Conservation (phyloP, 495 filamentous ascomycete species). For the Tetracladium marchalianum region DNA sequence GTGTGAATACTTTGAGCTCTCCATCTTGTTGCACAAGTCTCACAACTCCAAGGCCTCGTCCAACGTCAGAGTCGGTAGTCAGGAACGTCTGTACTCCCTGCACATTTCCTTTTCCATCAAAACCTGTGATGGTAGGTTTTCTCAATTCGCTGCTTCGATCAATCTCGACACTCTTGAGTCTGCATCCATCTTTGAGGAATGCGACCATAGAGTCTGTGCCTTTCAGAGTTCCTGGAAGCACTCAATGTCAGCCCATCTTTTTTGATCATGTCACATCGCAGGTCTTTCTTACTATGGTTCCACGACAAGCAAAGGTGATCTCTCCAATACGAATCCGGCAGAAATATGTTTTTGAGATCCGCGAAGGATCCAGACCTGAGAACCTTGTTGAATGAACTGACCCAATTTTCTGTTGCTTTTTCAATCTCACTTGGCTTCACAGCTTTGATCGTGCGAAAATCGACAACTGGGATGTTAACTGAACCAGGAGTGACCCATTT, state of each 20-base stretch:
- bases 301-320: slow-evolving; percentile 14
- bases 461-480: slow-evolving; percentile 8
- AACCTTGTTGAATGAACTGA: slow-evolving; percentile 8
- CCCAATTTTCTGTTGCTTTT: slow-evolving; percentile 10
- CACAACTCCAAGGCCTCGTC: slow-evolving; percentile 40
- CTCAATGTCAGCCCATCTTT: no score
- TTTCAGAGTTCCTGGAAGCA: slow-evolving; percentile 2
- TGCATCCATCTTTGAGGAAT: slow-evolving; percentile 6
- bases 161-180: slow-evolving; percentile 3
- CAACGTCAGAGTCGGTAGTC: slow-evolving; percentile 27
- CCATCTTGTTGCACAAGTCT: slow-evolving; percentile 33
- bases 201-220: slow-evolving; percentile 5
- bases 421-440: background rate
- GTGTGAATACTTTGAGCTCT: slow-evolving; percentile 43
- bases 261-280: background rate
- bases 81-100: slow-evolving; percentile 11
- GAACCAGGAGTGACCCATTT: slow-evolving; percentile 11
- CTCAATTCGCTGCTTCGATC: slow-evolving; percentile 6
- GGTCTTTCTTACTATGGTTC: background rate
- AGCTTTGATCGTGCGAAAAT: slow-evolving; percentile 5
- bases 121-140: background rate
- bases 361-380: background rate
- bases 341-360: slow-evolving; percentile 5
- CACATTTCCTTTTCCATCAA: slow-evolving; percentile 7
- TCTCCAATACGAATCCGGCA: slow-evolving; percentile 6